phyloP scores from a whole-genome alignment of 169 alveolate species.

The Cryptosporidium sp. region DNA sequence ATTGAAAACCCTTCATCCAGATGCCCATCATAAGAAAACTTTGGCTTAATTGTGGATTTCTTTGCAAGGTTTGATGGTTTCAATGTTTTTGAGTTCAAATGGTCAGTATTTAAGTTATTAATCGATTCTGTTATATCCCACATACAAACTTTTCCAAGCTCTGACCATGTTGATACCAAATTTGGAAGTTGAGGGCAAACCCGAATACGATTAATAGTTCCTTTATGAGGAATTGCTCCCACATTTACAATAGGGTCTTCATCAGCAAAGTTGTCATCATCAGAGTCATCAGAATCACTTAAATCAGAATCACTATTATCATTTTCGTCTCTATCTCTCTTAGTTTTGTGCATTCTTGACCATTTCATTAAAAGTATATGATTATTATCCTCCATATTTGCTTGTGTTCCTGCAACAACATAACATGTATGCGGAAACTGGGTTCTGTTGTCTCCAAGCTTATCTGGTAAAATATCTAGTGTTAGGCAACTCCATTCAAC shows the following conservation, averaged over 20 bases:
- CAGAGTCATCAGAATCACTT: constrained; percentile 25
- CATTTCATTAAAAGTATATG: constrained; percentile 62
- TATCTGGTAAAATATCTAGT: constrained; percentile 55
- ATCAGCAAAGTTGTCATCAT: constrained; percentile 20
- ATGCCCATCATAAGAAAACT: constrained; percentile 50
- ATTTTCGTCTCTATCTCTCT: constrained; percentile 56
- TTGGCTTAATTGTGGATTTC: constrained; percentile 48
- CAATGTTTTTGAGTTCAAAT: not conserved
- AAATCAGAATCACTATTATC: constrained; percentile 12
- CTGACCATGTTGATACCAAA: constrained; percentile 71
- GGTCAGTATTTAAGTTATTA: constrained; percentile 25
- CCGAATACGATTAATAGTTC: constrained; percentile 60
- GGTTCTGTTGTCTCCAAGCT: constrained; percentile 53
- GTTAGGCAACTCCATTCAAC: constrained; percentile 75
- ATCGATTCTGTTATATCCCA: constrained; percentile 65
- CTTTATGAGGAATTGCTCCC: constrained; percentile 65
- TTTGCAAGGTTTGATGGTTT: constrained; percentile 50
- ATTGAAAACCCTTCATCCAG: constrained; percentile 70
- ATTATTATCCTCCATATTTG: constrained; percentile 57
- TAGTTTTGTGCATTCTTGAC: constrained; percentile 72
- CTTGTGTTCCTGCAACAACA: constrained; percentile 75
- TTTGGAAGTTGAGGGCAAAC: constrained; percentile 74
- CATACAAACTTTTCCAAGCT: constrained; percentile 54
- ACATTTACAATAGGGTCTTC: constrained; percentile 69
- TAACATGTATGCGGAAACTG: constrained; percentile 74